Percentiles rank a stretch among this genome's conserved stretches.
These are phyloP conservation scores for Mortierella claussenii DNA, from an alignment of 192 early-diverging fungal genomes.

Conservation along the genomic window DNA sequence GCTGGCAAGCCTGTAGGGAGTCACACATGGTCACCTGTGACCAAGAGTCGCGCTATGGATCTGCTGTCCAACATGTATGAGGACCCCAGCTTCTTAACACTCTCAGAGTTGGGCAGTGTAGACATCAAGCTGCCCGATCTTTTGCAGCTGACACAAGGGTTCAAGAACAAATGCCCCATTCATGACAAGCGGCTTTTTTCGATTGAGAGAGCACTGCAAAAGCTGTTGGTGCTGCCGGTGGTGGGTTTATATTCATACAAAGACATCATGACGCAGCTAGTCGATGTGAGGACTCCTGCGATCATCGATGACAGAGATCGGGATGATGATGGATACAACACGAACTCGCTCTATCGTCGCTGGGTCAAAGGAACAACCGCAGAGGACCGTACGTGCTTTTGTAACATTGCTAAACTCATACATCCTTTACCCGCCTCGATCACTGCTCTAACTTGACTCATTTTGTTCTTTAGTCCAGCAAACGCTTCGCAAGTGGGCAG, in stretches of 20 bases:
- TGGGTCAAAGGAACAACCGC: conserved; percentile 7
- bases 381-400: conserved; percentile 3
- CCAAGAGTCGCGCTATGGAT: conserved; percentile 20
- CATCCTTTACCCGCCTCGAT: neutral
- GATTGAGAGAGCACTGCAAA: conserved; percentile 19
- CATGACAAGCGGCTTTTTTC: conserved; percentile 26
- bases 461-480: conserved; percentile 1
- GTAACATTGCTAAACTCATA: too few species aligned
- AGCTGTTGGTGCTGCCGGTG: conserved; percentile 21
- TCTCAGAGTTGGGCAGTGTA: neutral
- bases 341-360: neutral
- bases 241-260: conserved; percentile 17
- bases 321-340: conserved; percentile 29
- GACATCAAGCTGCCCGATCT: conserved; percentile 25
- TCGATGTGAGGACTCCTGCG: conserved; percentile 27
- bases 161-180: neutral
- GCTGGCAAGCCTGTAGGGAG: neutral
- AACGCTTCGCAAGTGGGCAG: conserved; percentile 18
- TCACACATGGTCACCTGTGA: neutral
- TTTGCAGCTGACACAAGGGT: conserved; percentile 27
- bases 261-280: conserved; percentile 28
- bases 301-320: conserved; percentile 25
- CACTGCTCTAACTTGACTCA: neutral
- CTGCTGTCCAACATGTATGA: conserved; percentile 36
- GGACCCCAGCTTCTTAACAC: conserved; percentile 29